A percentile compares a stretch with the other conserved stretches of the same genome.
These are phyloP conservation scores for Tarenaya hassleriana DNA, from an alignment of 345 rosid genomes.

Conservation along the genomic window DNA sequence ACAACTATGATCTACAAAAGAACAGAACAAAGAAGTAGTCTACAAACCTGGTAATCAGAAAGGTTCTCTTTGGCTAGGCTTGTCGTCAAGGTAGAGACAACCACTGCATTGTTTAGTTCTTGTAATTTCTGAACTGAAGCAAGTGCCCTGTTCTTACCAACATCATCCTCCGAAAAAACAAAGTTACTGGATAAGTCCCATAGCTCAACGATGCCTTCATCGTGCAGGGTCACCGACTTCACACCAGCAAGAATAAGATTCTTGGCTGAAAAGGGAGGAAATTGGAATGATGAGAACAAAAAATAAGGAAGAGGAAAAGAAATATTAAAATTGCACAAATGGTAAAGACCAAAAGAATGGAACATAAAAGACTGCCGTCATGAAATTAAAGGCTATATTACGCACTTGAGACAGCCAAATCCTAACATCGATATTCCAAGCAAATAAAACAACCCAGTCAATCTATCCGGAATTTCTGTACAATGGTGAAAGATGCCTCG, in stretches of 20 bases:
- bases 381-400: background rate
- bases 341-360: background rate
- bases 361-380: background rate
- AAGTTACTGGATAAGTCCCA: slow-evolving; percentile 96
- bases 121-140: slow-evolving; percentile 93
- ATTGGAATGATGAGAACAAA: background rate
- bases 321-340: background rate
- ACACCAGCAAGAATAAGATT: slow-evolving; percentile 97
- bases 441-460: background rate
- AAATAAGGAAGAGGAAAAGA: background rate
- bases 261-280: slow-evolving; percentile 53
- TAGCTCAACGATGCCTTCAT: slow-evolving; percentile 67
- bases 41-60: slow-evolving; percentile 72
- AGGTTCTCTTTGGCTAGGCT: slow-evolving; percentile 68
- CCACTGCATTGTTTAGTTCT: slow-evolving; percentile 90
- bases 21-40: slow-evolving; percentile 5
- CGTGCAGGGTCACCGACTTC: slow-evolving; percentile 94
- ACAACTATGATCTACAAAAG: slow-evolving; percentile 5
- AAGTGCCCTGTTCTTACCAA: slow-evolving; percentile 89
- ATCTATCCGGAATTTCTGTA: background rate
- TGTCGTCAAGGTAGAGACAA: slow-evolving; percentile 59
- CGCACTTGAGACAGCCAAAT: background rate
- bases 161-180: slow-evolving; percentile 69
- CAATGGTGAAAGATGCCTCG: slow-evolving; percentile 4
- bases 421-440: background rate